A percentile compares a stretch with the other conserved stretches of the same genome.
Evolutionary conservation across 2,329 filamentous ascomycete genomes (phyloP).

Genomic region (Thelonectria blattea): DNA sequence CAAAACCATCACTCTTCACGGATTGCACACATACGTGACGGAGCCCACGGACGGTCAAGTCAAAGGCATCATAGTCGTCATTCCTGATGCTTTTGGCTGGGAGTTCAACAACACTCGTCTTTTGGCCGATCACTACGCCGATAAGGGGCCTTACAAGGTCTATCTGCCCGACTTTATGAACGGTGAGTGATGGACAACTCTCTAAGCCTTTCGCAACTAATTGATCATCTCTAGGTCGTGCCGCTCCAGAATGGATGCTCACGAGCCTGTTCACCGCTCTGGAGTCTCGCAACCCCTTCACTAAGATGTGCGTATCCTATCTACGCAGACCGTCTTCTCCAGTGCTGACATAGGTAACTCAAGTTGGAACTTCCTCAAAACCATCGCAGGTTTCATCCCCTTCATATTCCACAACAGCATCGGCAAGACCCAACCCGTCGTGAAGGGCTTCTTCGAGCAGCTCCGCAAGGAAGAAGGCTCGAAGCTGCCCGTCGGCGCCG

Average conservation of each 20-base stretch:
- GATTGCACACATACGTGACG: conserved; percentile 55
- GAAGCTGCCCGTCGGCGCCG: conserved; percentile 52
- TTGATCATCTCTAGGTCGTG: conserved; percentile 30
- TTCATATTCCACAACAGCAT: conserved; percentile 42
- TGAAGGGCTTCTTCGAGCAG: conserved; percentile 46
- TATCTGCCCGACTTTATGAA: conserved; percentile 64
- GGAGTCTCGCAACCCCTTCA: conserved; percentile 30
- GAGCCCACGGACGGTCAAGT: conserved; percentile 41
- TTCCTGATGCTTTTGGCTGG: conserved; percentile 64
- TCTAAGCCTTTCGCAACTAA: background rate
- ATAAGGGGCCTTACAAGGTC: conserved; percentile 55
- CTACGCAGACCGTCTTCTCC: background rate
- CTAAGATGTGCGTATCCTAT: conserved; percentile 38
- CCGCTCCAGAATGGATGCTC: conserved; percentile 42
- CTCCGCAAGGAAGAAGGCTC: conserved; percentile 43
- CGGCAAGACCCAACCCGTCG: conserved; percentile 42
- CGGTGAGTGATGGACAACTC: conserved; percentile 30
- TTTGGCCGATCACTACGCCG: conserved; percentile 60
- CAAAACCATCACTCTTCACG: conserved; percentile 52
- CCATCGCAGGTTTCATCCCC: conserved; percentile 39
- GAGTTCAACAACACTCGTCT: conserved; percentile 58
- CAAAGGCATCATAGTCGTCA: conserved; percentile 58
- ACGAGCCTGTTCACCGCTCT: conserved; percentile 37
- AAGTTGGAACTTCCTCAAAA: conserved; percentile 37
- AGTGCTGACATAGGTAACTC: background rate